Percentiles rank a stretch among this genome's conserved stretches.
Conservation (phyloP, 371 early-diverging fungal species). For the Mortierella sp. region DNA sequence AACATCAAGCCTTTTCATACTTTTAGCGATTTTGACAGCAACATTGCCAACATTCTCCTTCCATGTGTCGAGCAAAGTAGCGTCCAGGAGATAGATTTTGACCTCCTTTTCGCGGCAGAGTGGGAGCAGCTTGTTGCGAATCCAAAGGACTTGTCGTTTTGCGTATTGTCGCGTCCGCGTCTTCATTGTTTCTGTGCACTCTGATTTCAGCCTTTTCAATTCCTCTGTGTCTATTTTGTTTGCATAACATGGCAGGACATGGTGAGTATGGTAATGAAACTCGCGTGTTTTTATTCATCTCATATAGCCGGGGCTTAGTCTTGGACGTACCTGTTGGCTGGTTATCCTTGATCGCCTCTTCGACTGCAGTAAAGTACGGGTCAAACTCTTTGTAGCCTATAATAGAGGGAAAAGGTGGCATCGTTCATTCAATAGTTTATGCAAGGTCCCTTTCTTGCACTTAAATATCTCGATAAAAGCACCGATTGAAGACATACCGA, state of each 20-base stretch:
- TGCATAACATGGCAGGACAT: neutral
- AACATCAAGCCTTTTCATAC: constrained; percentile 22
- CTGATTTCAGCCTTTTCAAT: constrained; percentile 61
- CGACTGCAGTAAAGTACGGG: constrained; percentile 72
- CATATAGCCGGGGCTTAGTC: neutral
- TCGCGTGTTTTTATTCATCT: neutral
- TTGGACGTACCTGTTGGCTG: constrained; percentile 34
- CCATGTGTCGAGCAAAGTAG: constrained; percentile 74
- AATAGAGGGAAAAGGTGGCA: neutral
- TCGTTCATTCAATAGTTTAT: neutral
- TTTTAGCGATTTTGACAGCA: constrained; percentile 67
- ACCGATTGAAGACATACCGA: constrained; percentile 64
- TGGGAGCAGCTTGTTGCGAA: constrained; percentile 86
- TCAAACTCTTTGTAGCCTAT: constrained; percentile 89
- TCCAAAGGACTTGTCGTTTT: constrained; percentile 90
- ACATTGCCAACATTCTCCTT: constrained; percentile 66
- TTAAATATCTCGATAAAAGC: neutral
- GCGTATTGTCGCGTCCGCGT: constrained; percentile 89
- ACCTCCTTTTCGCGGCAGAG: constrained; percentile 59
- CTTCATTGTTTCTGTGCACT: constrained; percentile 88
- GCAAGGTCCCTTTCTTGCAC: neutral
- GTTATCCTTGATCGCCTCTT: constrained; percentile 36
- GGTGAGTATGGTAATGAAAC: neutral
- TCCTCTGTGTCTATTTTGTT: constrained; percentile 44
- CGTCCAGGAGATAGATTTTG: constrained; percentile 82